A percentile compares a stretch with the other conserved stretches of the same genome.
These are phyloP conservation scores for Daedalea quercina DNA, from an alignment of 768 basidiomycete species.

Conservation along the genomic window DNA sequence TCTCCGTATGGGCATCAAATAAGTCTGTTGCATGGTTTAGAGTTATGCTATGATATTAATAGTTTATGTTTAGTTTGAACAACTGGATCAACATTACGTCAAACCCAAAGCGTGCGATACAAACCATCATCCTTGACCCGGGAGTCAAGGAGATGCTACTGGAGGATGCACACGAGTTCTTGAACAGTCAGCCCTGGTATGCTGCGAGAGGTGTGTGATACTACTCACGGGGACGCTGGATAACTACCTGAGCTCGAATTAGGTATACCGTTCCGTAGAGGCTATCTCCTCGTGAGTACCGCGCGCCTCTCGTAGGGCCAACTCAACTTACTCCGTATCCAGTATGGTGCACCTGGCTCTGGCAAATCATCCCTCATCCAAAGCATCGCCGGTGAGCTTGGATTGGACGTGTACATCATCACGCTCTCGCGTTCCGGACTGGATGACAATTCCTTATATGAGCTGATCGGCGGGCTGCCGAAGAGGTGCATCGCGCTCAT, in stretches of 20 bases:
- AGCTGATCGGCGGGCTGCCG: constrained; percentile 59
- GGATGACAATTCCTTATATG: constrained; percentile 53
- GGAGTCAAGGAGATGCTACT: constrained; percentile 60
- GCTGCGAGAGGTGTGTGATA: constrained; percentile 44
- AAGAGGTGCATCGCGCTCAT: constrained; percentile 69
- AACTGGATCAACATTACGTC: constrained; percentile 50
- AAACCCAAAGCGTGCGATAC: constrained; percentile 57
- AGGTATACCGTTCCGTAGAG: constrained; percentile 71
- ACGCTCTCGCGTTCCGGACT: constrained; percentile 57
- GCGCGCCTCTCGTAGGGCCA: constrained; percentile 5
- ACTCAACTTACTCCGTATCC: constrained; percentile 1
- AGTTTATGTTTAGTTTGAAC: constrained; percentile 12
- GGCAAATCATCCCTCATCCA: constrained; percentile 80
- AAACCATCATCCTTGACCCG: constrained; percentile 65
- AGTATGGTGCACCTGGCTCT: constrained; percentile 70
- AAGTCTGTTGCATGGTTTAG: constrained; percentile 19
- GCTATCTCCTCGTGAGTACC: constrained; percentile 53
- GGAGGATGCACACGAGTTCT: constrained; percentile 65
- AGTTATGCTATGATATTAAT: neutral
- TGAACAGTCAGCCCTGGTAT: constrained; percentile 68
- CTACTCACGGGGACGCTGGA: neutral
- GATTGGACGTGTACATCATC: constrained; percentile 66
- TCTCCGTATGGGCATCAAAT: constrained; percentile 50
- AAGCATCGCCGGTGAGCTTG: constrained; percentile 70
- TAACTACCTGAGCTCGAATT: neutral